Evolutionary conservation across 148 eudicot genomes (phyloP).

Genomic region (Bassia scoparia): DNA sequence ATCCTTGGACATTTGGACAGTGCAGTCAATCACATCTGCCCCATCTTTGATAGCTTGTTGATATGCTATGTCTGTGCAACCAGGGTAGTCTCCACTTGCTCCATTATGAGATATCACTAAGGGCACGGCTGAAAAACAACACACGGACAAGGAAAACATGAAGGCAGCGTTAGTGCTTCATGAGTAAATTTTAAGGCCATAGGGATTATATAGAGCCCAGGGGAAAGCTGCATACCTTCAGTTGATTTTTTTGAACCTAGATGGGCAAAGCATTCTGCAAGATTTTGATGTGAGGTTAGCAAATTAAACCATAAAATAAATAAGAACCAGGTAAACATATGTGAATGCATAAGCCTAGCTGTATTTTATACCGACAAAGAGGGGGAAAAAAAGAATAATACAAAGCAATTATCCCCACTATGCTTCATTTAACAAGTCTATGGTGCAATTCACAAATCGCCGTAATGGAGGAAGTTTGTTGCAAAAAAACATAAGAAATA

Average conservation of each 20-base stretch:
- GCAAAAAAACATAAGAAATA: too few species aligned
- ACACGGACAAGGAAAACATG: background rate
- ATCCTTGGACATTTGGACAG: conserved; percentile 79
- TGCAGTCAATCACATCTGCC: conserved; percentile 78
- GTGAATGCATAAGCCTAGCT: background rate
- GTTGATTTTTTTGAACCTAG: conserved; percentile 38
- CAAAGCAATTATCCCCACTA: background rate
- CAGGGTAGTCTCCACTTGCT: conserved; percentile 90
- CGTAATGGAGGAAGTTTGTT: background rate
- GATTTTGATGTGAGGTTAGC: conserved; percentile 23
- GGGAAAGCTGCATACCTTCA: conserved; percentile 41
- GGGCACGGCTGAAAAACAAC: conserved; percentile 47
- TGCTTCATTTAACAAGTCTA: too few species aligned
- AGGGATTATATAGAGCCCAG: background rate
- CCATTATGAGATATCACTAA: conserved; percentile 69
- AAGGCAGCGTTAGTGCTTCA: background rate
- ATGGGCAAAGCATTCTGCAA: conserved; percentile 86
- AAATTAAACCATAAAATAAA: background rate
- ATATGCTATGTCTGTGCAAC: conserved; percentile 79
- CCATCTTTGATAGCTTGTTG: conserved; percentile 69
- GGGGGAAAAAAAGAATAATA: too few species aligned
- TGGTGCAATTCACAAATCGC: background rate
- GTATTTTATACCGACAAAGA: background rate
- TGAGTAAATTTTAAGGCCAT: background rate
- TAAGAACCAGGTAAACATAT: background rate